Evolutionary conservation across 2,329 filamentous ascomycete genomes (phyloP), one percentile per base, ranked within the genome.

Genomic region (Periconia digitata): DNA sequence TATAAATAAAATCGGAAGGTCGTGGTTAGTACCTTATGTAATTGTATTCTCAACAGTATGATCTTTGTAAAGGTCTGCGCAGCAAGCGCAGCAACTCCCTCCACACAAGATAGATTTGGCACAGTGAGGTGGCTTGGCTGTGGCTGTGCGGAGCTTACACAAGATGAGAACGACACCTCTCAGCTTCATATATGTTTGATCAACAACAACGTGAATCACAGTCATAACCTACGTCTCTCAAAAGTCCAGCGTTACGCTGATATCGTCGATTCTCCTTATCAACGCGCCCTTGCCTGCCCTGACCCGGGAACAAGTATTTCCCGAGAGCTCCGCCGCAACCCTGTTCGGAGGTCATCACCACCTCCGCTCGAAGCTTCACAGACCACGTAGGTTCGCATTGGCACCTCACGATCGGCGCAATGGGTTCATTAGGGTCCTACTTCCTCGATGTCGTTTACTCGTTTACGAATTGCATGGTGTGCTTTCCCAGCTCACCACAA

Each of bases 381-480:
- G 16, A 40, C 36, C 2, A 21, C 22, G 12, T 17, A 46, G 12
- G 17, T 32, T 36, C 23, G 23, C 38, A 35, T 35, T 34, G 29
- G 23, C 17, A 6, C 27, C 2, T 22, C 27, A 35, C 27, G 35
- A 34, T 20, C 41, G 41, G 39, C 51, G 60, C 51, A 17, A 70
- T 70, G 66, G 64, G 62, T 37, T 69, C 67, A 18, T 37, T 72
- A 52, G 63, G 73, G 27, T 76, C 75, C 50, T 86, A 95, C 69
- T 79, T 97, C 53, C 83, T 92, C 58, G 94, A 97, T 71, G 79
- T 95, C 29, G 77, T 97, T 59, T 95, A 94, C 73, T 95, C 91
- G 51, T 82, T 99, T 53, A 91, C 90, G 55, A 95, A 92, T 75
- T 97, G 92, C 79, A 85, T 97, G 74, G 92, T 87, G 73, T 99